Evolutionary conservation across 768 basidiomycete species (phyloP).

Genomic region (Psilocybe sp.): DNA sequence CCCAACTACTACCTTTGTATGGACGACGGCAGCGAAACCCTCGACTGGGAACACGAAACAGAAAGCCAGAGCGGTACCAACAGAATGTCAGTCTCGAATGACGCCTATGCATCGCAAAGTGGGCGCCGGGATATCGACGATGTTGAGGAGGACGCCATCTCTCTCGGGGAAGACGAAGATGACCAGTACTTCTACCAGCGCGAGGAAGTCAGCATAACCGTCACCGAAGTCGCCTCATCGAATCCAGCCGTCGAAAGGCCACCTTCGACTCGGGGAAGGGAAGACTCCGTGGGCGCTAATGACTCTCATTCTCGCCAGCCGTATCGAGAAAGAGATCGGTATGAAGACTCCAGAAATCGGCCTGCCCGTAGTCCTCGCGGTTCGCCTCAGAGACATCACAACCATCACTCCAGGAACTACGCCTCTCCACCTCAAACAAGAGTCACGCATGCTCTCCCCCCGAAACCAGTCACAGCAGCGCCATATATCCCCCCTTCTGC

Average conservation of each 20-base stretch:
- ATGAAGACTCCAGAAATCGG: conserved; percentile 1
- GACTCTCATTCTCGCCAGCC: conserved; percentile 7
- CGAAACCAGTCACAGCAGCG: conserved; percentile 57
- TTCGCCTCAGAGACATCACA: conserved; percentile 14
- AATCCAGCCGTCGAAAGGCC: conserved; percentile 8
- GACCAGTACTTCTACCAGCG: conserved; percentile 39
- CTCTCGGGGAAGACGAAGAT: conserved; percentile 73
- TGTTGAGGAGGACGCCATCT: conserved; percentile 59
- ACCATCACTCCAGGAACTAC: conserved; percentile 8
- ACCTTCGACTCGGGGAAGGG: conserved; percentile 9
- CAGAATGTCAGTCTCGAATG: conserved; percentile 16
- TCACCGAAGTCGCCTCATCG: not conserved
- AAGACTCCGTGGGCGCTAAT: conserved; percentile 16
- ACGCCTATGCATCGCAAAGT: conserved; percentile 14
- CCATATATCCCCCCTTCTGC: conserved; percentile 55
- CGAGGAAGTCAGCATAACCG: conserved; percentile 6
- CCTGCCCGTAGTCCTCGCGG: not conserved
- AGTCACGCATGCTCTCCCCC: conserved; percentile 67
- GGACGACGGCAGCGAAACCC: conserved; percentile 65
- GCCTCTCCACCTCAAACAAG: conserved; percentile 18
- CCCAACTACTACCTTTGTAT: conserved; percentile 27
- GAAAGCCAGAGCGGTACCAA: conserved; percentile 31
- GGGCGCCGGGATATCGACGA: conserved; percentile 39
- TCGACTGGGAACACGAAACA: conserved; percentile 65
- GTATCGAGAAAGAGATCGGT: conserved; percentile 5